These are phyloP conservation scores for Sphaerulina musiva DNA, from an alignment of 2,329 filamentous ascomycete genomes.

Conservation along the genomic window DNA sequence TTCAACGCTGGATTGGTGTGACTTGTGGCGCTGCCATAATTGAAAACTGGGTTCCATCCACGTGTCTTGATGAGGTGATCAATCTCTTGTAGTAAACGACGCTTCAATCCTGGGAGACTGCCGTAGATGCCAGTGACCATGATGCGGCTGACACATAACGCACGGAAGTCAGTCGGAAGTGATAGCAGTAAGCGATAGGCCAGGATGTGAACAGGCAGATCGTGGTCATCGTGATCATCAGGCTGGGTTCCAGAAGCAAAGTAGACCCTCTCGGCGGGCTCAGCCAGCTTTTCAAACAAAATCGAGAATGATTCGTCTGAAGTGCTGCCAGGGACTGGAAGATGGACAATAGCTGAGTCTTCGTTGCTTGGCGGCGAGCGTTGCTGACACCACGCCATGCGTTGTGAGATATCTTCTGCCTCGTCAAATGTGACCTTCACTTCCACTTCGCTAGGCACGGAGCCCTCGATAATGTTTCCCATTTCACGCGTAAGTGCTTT, in stretches of 20 bases:
- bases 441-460: slow-evolving; percentile 46
- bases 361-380: slow-evolving; percentile 27
- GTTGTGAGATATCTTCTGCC: slow-evolving; percentile 69
- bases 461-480: slow-evolving; percentile 54
- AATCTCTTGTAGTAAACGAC: slow-evolving; percentile 70
- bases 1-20: slow-evolving; percentile 13
- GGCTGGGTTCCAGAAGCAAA: slow-evolving; percentile 53
- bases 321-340: slow-evolving; percentile 25
- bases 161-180: slow-evolving; percentile 74
- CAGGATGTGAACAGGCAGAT: slow-evolving; percentile 68
- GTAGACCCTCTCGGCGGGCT: slow-evolving; percentile 68
- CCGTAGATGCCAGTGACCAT: slow-evolving; percentile 78
- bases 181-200: slow-evolving; percentile 69
- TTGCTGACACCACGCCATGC: slow-evolving; percentile 66
- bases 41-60: slow-evolving; percentile 72
- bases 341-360: slow-evolving; percentile 14
- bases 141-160: slow-evolving; percentile 80
- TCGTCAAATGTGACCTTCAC: slow-evolving; percentile 56
- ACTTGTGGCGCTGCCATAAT: slow-evolving; percentile 50
- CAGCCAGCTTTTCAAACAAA: slow-evolving; percentile 62
- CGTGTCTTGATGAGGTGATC: slow-evolving; percentile 57
- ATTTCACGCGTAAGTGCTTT: slow-evolving; percentile 65
- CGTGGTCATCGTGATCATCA: slow-evolving; percentile 74
- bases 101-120: slow-evolving; percentile 70
- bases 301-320: slow-evolving; percentile 43